Percentiles rank a stretch among this genome's conserved stretches.
These are phyloP conservation scores for Atalantia buxifolia DNA, from an alignment of 345 rosid genomes.

Conservation along the genomic window DNA sequence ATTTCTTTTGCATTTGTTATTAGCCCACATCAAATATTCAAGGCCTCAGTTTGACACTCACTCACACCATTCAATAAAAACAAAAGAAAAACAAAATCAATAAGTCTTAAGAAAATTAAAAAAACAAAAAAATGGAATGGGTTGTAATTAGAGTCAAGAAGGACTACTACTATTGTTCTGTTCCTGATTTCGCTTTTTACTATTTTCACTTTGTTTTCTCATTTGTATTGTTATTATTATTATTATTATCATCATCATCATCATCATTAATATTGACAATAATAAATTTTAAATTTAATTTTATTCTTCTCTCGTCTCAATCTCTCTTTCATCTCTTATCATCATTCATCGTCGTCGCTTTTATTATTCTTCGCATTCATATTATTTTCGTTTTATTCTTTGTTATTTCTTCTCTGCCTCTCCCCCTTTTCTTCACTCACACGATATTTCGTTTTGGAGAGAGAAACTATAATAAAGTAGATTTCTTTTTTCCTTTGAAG, in stretches of 20 bases:
- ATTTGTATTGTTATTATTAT: slow-evolving; percentile 4
- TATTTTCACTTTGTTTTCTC: slow-evolving; percentile 28
- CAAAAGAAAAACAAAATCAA: slow-evolving; percentile 10
- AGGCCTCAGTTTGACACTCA: not conserved
- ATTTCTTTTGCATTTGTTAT: not conserved
- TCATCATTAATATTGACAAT: not conserved
- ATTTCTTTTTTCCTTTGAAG: slow-evolving; percentile 19
- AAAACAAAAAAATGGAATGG: slow-evolving; percentile 21
- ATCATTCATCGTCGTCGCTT: slow-evolving; percentile 1
- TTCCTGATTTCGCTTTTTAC: slow-evolving; percentile 28
- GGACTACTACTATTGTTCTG: slow-evolving; percentile 19
- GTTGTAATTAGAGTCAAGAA: slow-evolving; percentile 28
- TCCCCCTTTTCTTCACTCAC: slow-evolving; percentile 29
- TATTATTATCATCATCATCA: not conserved
- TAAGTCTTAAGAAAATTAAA: not conserved
- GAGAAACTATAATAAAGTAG: not conserved
- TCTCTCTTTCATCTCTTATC: slow-evolving; percentile 3
- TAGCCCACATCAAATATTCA: not conserved
- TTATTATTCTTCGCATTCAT: slow-evolving; percentile 2
- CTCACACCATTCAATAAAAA: slow-evolving; percentile 15
- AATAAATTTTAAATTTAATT: not conserved
- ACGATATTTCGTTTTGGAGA: slow-evolving; percentile 32
- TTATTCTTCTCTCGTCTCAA: slow-evolving; percentile 11
- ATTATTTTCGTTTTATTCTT: slow-evolving; percentile 3
- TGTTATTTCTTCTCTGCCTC: slow-evolving; percentile 14